Evolutionary conservation across 306 rosid species (phyloP), one percentile per base, ranked within the genome.

Genomic region (Abrus precatorius): DNA sequence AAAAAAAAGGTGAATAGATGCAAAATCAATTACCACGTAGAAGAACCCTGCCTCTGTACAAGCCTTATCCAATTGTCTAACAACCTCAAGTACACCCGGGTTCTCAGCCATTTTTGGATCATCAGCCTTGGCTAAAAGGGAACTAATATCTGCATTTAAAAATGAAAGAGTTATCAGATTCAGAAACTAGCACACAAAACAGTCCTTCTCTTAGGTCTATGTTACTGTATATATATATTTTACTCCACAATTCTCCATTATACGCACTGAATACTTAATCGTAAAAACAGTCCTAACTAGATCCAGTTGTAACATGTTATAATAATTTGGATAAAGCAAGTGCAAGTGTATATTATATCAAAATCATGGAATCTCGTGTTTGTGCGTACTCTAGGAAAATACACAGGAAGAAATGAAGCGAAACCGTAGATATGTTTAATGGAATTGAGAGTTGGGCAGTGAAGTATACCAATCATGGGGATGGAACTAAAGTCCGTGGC

Each of bases 31-130:
- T 91, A 95, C 99, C 96, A 92, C 94, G 41, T 95, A 93, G 89
- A 95, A 95, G 87, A 91, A 95, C 28, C 99, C 98, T 3, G 97
- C 91, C 75, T 95, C 90, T 63, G 89, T 84, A 59, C 98, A 93
- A 82, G 98, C 97, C 85, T 80, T 88, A 83, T 95, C 94, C 84
- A 95, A 87, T 66, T 90, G 95, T 68, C 78, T 80, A 43, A 89
- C 94, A 59, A 95, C 98, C 57, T 89, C 85, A 38, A 57, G 77
- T 5, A 93, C 94, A 47, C 50, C 88, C 56, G 89, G 86, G 69
- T 93, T 94, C 49, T 89, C 86, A 1, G 76, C 92, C 93, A 93
- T 89, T 78, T 88, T 78, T 5, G 93, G 92, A 70, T 86, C 93
- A 86, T 93, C 96, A 38, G 79, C 81, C 86, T 88, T 89, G 36